Percentiles rank a stretch among this genome's conserved stretches.
Conservation (phyloP, 2,329 filamentous ascomycete genomes). For the Xylaria sp. region DNA sequence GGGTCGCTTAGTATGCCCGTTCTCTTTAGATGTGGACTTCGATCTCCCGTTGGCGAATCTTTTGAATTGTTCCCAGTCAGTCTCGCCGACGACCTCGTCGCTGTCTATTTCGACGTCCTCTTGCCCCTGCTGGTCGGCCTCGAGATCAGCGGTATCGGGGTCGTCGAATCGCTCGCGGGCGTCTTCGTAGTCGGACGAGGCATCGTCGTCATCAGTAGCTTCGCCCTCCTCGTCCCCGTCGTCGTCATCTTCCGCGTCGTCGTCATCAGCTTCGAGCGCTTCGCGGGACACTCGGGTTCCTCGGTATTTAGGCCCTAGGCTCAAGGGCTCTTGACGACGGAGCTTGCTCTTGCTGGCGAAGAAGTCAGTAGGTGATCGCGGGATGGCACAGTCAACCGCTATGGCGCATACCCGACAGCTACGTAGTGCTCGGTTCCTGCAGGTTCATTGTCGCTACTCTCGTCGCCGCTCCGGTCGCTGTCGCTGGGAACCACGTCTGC, state of each 20-base stretch:
- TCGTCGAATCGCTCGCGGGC: conserved; percentile 59
- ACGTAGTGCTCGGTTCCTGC: conserved; percentile 88
- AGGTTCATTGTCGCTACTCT: conserved; percentile 61
- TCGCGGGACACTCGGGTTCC: conserved; percentile 78
- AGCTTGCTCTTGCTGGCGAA: conserved; percentile 78
- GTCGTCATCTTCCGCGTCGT: conserved; percentile 51
- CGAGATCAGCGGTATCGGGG: conserved; percentile 65
- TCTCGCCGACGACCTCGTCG: conserved; percentile 79
- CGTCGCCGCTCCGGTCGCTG: conserved; percentile 65
- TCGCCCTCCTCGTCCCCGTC: conserved; percentile 58
- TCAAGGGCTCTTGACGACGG: conserved; percentile 74
- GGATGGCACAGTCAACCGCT: conserved; percentile 25
- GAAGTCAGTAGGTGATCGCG: conserved; percentile 19
- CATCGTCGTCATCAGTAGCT: conserved; percentile 55
- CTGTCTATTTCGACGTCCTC: conserved; percentile 71
- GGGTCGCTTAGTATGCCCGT: conserved; percentile 53
- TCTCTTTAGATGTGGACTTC: conserved; percentile 55
- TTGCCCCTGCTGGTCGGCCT: conserved; percentile 58
- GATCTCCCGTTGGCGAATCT: conserved; percentile 72
- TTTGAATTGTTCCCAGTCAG: conserved; percentile 84
- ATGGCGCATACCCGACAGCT: conserved; percentile 39
- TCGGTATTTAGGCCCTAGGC: conserved; percentile 81
- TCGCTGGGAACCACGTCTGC: conserved; percentile 63
- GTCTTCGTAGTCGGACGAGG: conserved; percentile 47
- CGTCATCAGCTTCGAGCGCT: conserved; percentile 59